Evolutionary conservation across 768 basidiomycete genomes (phyloP), one percentile per base, ranked within the genome.

Genomic region (Russula lepida): DNA sequence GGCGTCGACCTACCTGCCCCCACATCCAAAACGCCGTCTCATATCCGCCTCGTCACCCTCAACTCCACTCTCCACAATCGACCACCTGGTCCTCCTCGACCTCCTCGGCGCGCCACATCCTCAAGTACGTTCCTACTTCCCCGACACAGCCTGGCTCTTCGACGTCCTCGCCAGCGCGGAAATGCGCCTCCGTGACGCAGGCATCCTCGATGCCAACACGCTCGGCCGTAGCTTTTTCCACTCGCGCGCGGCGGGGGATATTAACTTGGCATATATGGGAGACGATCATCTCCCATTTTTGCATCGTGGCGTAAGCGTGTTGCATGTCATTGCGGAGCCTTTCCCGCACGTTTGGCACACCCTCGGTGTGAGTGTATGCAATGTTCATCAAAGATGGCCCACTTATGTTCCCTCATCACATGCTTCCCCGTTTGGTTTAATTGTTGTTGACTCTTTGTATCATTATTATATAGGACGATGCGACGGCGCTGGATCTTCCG

Each of bases 211-310:
- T 0, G 72, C 78, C 5, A 75, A 78, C 21, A 69, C 51, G 68
- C 67, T 49, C 77, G 71, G 76, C 41, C n/a, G 39, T 6, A 86
- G 86, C 66, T 95, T 85, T 72, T 93, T 95, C 74, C 67, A 74
- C 28, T 74, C 81, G 44, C 79, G 89, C 51, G 68, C 66, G 1
- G 71, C 69, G 1, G 68, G 60, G n/a, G 73, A 75, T 25, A 64
- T 69, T 35, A 79, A 77, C 61, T 69, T 73, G 21, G 84, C 83
- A 3, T 81, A 84, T 67, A 85, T 95, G 63, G 91, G 83, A 43
- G 97, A 98, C 71, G 97, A 99, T 73, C 97, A 99, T 68, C 72
- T 92, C 44, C 97, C 97, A 23, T 98, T 99, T 76, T 68, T 95
- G 53, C 73, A 76, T 37, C 74, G 77, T 63, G 97, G 95, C 2